A percentile compares a stretch with the other conserved stretches of the same genome.
phyloP scores from a whole-genome alignment of 805 yeast genomes.

The Kregervanrija delftensis region DNA sequence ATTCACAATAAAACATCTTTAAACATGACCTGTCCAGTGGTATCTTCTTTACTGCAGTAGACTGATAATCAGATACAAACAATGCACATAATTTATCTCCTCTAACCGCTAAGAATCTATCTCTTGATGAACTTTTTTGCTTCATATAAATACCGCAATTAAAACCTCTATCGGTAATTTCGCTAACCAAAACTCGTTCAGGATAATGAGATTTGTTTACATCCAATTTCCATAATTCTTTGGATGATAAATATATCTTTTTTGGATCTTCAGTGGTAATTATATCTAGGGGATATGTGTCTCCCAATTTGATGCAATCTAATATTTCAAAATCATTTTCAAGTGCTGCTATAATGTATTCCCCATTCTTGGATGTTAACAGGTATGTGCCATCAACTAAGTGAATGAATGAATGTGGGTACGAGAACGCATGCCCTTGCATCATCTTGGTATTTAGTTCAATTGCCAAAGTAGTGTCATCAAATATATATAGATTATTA shows the following conservation, averaged over 20 bases:
- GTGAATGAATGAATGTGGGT: conserved; percentile 8
- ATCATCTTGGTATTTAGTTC: too few relatives aligned
- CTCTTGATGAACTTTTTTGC: conserved; percentile 8
- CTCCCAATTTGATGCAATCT: conserved; percentile 7
- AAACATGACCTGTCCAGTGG: conserved; percentile 21
- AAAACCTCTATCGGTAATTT: conserved; percentile 17
- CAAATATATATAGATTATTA: not conserved
- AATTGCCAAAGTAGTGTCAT: not conserved
- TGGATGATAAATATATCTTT: conserved; percentile 15
- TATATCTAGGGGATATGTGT: conserved; percentile 16
- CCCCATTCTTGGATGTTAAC: conserved; percentile 21
- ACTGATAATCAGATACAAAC: conserved; percentile 9
- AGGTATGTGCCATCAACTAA: conserved; percentile 5
- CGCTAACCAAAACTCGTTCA: conserved; percentile 20
- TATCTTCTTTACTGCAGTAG: conserved; percentile 19
- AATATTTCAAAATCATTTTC: not conserved
- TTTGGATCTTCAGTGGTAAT: conserved; percentile 1
- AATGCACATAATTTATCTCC: conserved; percentile 29
- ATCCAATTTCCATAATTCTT: conserved; percentile 24
- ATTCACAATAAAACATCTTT: conserved; percentile 20
- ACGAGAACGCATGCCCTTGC: too few relatives aligned
- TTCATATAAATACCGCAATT: conserved; percentile 4
- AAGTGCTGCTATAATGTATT: conserved; percentile 1
- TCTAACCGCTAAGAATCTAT: conserved; percentile 21
- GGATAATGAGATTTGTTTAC: conserved; percentile 19